Percentiles rank a stretch among this genome's conserved stretches.
Conservation (phyloP, 352 stramenopile genomes). For the Pythium dissotocum region DNA sequence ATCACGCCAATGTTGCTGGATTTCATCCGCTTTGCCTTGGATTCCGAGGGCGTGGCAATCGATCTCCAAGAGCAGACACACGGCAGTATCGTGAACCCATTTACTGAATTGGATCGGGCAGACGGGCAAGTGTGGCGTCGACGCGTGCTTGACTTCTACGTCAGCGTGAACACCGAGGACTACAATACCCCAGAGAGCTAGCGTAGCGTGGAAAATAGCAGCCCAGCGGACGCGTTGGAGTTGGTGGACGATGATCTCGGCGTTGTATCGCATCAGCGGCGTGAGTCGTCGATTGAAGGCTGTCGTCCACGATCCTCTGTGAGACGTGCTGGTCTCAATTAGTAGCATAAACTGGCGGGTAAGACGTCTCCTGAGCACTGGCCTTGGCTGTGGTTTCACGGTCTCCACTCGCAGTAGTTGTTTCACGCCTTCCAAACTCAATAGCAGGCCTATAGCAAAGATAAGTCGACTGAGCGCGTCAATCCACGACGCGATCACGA, state of each 20-base stretch:
- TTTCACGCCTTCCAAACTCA: neutral
- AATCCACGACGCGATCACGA: constrained; percentile 9
- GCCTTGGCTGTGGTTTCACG: neutral
- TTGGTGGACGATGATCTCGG: neutral
- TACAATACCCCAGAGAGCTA: neutral
- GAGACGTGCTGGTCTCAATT: no score
- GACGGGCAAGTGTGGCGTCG: neutral
- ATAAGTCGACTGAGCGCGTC: neutral
- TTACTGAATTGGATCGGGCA: neutral
- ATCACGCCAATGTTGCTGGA: neutral
- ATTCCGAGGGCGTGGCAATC: neutral
- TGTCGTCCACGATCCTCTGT: no score
- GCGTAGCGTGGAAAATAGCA: neutral
- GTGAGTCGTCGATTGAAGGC: neutral
- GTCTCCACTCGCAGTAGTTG: neutral
- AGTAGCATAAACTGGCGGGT: no score
- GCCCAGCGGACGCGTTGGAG: neutral
- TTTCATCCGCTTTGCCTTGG: neutral
- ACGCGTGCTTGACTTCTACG: neutral
- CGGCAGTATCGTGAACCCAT: neutral
- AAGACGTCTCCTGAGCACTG: no score
- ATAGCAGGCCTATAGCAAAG: neutral
- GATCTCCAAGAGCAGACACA: neutral
- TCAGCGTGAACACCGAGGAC: neutral
- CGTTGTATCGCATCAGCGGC: no score